Percentiles rank a stretch among this genome's conserved stretches.
Conservation (phyloP, 2,329 filamentous ascomycete genomes). For the Colletotrichum liriopes region DNA sequence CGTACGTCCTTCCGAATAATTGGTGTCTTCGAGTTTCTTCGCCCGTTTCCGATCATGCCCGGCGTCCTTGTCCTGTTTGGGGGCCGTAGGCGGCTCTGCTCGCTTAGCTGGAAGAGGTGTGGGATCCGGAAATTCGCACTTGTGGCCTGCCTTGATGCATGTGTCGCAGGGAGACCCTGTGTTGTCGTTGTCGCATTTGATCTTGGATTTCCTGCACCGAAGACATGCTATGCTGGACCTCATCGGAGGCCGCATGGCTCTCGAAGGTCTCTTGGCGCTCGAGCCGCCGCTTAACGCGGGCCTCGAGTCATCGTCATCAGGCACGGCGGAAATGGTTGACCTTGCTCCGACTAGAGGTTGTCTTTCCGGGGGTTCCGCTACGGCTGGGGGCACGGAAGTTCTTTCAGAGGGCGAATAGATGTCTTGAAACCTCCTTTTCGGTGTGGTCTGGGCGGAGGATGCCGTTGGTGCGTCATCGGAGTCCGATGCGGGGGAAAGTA, state of each 20-base stretch:
- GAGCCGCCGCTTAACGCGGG: constrained; percentile 18
- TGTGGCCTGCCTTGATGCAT: constrained; percentile 79
- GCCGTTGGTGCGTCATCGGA: constrained; percentile 54
- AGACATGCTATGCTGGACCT: constrained; percentile 86
- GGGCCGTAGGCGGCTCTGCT: constrained; percentile 54
- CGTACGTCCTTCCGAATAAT: constrained; percentile 56
- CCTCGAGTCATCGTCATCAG: constrained; percentile 49
- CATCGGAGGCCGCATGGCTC: constrained; percentile 70
- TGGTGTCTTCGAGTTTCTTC: constrained; percentile 60
- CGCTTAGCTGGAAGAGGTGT: constrained; percentile 57
- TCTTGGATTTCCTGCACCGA: constrained; percentile 84
- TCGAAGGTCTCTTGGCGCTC: constrained; percentile 55
- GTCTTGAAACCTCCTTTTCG: constrained; percentile 57
- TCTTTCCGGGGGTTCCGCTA: constrained; percentile 29
- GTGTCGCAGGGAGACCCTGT: constrained; percentile 73
- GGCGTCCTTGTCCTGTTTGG: constrained; percentile 60
- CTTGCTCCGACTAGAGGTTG: constrained; percentile 45
- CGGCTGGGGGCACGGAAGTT: constrained; percentile 43
- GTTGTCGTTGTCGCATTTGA: constrained; percentile 87
- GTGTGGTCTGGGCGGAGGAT: constrained; percentile 50
- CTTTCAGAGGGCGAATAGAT: constrained; percentile 51
- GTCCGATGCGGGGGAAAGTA: constrained; percentile 63
- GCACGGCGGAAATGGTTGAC: constrained; percentile 41
- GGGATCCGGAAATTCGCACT: constrained; percentile 79
- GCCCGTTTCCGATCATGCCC: constrained; percentile 66